Evolutionary conservation across 2,329 filamentous ascomycete species (phyloP).

Genomic region (Ascochyta rabiei): DNA sequence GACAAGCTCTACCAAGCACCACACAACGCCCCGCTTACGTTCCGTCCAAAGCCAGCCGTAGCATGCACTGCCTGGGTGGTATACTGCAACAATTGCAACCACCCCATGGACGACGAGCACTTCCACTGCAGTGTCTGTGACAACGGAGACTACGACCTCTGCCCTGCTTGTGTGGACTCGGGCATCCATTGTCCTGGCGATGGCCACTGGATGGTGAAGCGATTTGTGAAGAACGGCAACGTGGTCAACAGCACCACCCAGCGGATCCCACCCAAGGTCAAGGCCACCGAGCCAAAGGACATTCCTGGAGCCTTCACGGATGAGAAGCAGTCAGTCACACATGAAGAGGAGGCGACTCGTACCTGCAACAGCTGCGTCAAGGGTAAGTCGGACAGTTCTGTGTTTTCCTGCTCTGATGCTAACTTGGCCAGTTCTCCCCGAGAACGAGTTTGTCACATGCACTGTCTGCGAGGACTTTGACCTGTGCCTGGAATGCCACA

Average conservation of each 20-base stretch:
- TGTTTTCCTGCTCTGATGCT: constrained; percentile 26
- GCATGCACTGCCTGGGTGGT: constrained; percentile 71
- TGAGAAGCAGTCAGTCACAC: constrained; percentile 50
- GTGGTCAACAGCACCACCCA: constrained; percentile 88
- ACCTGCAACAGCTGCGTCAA: constrained; percentile 76
- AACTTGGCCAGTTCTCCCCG: constrained; percentile 65
- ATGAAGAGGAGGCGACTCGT: constrained; percentile 56
- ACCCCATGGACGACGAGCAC: constrained; percentile 78
- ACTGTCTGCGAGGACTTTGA: constrained; percentile 86
- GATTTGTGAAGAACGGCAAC: constrained; percentile 76
- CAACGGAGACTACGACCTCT: constrained; percentile 92
- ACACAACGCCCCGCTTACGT: constrained; percentile 39
- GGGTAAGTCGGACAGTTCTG: constrained; percentile 50
- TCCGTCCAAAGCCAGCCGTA: constrained; percentile 49
- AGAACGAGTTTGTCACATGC: constrained; percentile 85
- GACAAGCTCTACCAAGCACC: constrained; percentile 37
- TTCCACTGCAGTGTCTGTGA: constrained; percentile 96
- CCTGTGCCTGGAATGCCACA: constrained; percentile 83
- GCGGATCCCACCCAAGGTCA: constrained; percentile 70
- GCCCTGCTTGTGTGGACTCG: constrained; percentile 74
- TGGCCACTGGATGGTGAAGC: constrained; percentile 94
- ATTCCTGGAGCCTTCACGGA: constrained; percentile 55
- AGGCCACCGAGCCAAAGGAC: constrained; percentile 44
- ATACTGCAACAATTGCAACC: constrained; percentile 90
- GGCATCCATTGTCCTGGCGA: constrained; percentile 79